Percentiles rank a stretch among this genome's conserved stretches.
These are phyloP conservation scores for Calendula officinalis DNA, from an alignment of 129 eudicot species.

Conservation along the genomic window DNA sequence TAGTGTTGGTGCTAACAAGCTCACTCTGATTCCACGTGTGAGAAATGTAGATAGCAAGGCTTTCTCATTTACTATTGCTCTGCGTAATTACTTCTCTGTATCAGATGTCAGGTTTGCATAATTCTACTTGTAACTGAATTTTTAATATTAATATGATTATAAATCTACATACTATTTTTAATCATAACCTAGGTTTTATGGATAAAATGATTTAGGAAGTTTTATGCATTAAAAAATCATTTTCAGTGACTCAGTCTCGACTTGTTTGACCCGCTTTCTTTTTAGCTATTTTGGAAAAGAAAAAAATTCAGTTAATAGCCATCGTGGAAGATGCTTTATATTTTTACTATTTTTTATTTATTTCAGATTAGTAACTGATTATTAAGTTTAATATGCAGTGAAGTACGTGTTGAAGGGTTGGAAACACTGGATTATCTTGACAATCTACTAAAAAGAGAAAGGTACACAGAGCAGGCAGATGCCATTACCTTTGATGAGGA, in stretches of 20 bases:
- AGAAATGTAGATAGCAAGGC: constrained; percentile 72
- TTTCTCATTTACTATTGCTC: constrained; percentile 64
- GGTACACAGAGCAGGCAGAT: constrained; percentile 91
- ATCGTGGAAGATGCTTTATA: constrained; percentile 17
- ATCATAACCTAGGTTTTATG: not conserved
- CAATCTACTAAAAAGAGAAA: constrained; percentile 45
- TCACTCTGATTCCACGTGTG: constrained; percentile 82
- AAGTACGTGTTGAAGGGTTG: constrained; percentile 93
- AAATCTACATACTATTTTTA: too few relatives aligned
- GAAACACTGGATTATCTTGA: constrained; percentile 92
- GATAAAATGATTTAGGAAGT: not conserved
- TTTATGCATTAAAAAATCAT: not conserved
- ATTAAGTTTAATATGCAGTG: constrained; percentile 59
- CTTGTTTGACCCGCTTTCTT: not conserved
- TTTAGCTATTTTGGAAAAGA: not conserved
- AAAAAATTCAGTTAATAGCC: not conserved
- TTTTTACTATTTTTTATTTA: too few relatives aligned
- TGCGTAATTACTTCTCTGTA: constrained; percentile 73
- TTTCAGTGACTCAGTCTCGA: not conserved
- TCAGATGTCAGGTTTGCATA: constrained; percentile 84
- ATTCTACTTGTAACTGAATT: constrained; percentile 4
- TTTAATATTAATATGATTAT: not conserved
- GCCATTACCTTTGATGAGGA: constrained; percentile 86
- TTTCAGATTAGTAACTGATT: constrained; percentile 34
- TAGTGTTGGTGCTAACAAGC: constrained; percentile 55